Evolutionary conservation across 805 yeast genomes (phyloP).

Genomic region (Lipomyces starkeyi): DNA sequence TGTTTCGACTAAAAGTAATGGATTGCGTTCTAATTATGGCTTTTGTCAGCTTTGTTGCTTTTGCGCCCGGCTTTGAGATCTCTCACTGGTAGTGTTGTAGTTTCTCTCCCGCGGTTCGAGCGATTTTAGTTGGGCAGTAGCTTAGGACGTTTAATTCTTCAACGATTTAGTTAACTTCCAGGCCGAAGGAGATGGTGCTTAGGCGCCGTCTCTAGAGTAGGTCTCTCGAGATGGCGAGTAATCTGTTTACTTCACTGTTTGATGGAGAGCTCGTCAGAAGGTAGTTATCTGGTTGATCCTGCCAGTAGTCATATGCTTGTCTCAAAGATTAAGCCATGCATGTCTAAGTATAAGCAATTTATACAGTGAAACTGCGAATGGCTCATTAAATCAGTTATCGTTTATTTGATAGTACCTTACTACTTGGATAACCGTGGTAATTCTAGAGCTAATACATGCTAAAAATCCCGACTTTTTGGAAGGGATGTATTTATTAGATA

Average conservation of each 20-base stretch:
- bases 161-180: constrained; percentile 8
- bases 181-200: constrained; percentile 2
- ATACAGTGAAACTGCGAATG: constrained; percentile 59
- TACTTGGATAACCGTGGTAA: constrained; percentile 57
- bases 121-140: not conserved
- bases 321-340: constrained; percentile 59
- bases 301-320: constrained; percentile 61
- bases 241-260: not conserved
- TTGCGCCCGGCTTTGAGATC: not conserved
- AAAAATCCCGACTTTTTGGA: constrained; percentile 50
- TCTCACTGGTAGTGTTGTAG: not conserved
- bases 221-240: constrained; percentile 19
- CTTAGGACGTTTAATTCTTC: too few species aligned
- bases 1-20: not conserved
- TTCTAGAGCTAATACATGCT: constrained; percentile 58
- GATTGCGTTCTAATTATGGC: not conserved
- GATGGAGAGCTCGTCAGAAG: constrained; percentile 10
- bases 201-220: constrained; percentile 15
- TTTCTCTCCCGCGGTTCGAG: constrained; percentile 6
- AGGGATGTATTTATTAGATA: too few species aligned
- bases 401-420: constrained; percentile 56
- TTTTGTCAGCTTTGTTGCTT: not conserved
- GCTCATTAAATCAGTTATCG: constrained; percentile 59
- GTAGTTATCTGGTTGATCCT: constrained; percentile 57
- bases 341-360: constrained; percentile 57